phyloP scores from a whole-genome alignment of 2,329 filamentous ascomycete genomes.

The Ascomycota sp. region DNA sequence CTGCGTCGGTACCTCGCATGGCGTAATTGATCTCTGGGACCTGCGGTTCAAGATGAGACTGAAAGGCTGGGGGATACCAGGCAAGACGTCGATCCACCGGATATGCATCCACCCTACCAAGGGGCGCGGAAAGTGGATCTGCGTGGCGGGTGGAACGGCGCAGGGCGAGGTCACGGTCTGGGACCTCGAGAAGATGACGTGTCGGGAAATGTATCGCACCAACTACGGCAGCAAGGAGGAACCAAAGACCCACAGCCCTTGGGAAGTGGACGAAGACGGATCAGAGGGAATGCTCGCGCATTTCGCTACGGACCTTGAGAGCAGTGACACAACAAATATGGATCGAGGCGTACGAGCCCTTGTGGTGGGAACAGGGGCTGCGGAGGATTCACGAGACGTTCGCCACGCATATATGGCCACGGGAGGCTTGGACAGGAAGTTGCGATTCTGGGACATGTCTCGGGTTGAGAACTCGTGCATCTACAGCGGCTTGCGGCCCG shows the following conservation, averaged over 20 bases:
- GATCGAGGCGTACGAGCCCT: slow-evolving; percentile 59
- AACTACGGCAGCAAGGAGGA: slow-evolving; percentile 35
- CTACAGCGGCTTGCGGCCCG: slow-evolving; percentile 54
- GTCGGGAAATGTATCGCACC: slow-evolving; percentile 71
- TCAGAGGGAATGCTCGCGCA: slow-evolving; percentile 71
- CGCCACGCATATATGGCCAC: slow-evolving; percentile 72
- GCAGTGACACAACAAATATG: slow-evolving; percentile 28
- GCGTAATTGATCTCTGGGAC: slow-evolving; percentile 87
- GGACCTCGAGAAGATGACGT: slow-evolving; percentile 81
- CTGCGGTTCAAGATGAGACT: slow-evolving; percentile 80
- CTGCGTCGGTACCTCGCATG: slow-evolving; percentile 76
- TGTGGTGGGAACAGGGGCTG: slow-evolving; percentile 50
- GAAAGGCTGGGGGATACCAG: slow-evolving; percentile 72
- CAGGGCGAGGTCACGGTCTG: slow-evolving; percentile 84
- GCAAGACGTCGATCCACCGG: slow-evolving; percentile 60
- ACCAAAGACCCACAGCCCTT: slow-evolving; percentile 54
- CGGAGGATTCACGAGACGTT: slow-evolving; percentile 47
- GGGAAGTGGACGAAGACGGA: slow-evolving; percentile 77
- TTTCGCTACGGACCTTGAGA: slow-evolving; percentile 58
- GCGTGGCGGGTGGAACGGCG: slow-evolving; percentile 70
- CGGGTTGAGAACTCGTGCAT: slow-evolving; percentile 60
- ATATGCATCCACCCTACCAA: slow-evolving; percentile 60
- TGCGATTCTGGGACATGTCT: slow-evolving; percentile 83
- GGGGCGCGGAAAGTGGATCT: slow-evolving; percentile 66
- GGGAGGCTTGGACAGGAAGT: slow-evolving; percentile 71